These are phyloP conservation scores for Plasmodium inui DNA, from an alignment of 169 alveolate species.

Conservation along the genomic window DNA sequence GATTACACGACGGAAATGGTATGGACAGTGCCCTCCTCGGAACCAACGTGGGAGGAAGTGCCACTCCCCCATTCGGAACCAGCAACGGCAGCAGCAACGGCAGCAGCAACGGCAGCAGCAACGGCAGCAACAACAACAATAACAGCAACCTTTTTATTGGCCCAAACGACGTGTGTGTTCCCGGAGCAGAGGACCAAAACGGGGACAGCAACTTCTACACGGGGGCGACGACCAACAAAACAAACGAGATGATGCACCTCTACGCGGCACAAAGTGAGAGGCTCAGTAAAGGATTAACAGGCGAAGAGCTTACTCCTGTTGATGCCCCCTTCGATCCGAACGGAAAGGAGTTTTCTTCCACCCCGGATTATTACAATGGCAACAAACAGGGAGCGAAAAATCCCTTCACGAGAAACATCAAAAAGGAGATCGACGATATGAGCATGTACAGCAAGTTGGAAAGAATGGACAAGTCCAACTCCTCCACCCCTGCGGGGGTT, in stretches of 20 bases:
- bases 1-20: not conserved
- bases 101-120: too few species aligned
- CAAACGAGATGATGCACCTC: constrained; percentile 2
- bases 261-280: not conserved
- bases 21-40: not conserved
- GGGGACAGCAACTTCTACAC: not conserved
- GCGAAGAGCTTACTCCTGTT: not conserved
- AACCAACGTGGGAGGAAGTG: not conserved
- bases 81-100: not conserved
- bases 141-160: not conserved
- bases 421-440: constrained; percentile 46
- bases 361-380: not conserved
- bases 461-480: not conserved
- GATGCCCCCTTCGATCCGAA: not conserved
- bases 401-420: not conserved
- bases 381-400: constrained; percentile 4
- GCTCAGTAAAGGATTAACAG: constrained; percentile 12
- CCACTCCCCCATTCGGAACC: not conserved
- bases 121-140: too few species aligned
- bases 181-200: not conserved
- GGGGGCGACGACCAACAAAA: not conserved
- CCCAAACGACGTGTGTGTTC: not conserved
- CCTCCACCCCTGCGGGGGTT: constrained; percentile 63
- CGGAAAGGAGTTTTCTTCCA: not conserved
- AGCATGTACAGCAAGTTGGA: constrained; percentile 22